Evolutionary conservation across 805 yeast genomes (phyloP).

Genomic region (Lipomyces yamadae): DNA sequence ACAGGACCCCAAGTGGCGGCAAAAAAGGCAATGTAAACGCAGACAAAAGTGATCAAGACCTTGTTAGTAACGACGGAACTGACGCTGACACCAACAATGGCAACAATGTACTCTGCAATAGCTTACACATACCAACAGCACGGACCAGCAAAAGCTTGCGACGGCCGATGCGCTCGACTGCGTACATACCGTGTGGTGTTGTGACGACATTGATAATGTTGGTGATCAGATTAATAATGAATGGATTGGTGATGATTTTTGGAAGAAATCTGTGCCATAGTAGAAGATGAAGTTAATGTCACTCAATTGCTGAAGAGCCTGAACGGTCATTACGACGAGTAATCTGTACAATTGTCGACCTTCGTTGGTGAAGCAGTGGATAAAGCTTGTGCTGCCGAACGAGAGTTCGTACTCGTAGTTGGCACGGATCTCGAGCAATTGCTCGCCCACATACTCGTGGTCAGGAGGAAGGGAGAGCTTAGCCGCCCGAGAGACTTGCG

Average conservation of each 20-base stretch:
- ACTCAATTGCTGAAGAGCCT: slow-evolving; percentile 85
- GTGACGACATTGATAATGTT: slow-evolving; percentile 81
- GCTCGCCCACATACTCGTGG: slow-evolving; percentile 53
- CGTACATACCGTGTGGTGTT: slow-evolving; percentile 80
- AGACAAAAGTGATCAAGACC: slow-evolving; percentile 58
- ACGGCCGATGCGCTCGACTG: slow-evolving; percentile 75
- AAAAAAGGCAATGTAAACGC: slow-evolving; percentile 71
- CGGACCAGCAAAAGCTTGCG: slow-evolving; percentile 72
- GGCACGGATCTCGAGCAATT: slow-evolving; percentile 52
- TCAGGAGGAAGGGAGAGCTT: slow-evolving; percentile 48
- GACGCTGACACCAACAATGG: slow-evolving; percentile 61
- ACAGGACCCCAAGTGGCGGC: slow-evolving; percentile 87
- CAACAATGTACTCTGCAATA: slow-evolving; percentile 69
- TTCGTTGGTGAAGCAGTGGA: slow-evolving; percentile 42
- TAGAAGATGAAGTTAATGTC: slow-evolving; percentile 91
- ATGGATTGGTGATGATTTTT: slow-evolving; percentile 63
- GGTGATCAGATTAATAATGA: slow-evolving; percentile 74
- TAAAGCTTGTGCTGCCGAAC: slow-evolving; percentile 23
- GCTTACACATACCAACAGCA: slow-evolving; percentile 76
- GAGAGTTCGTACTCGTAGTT: slow-evolving; percentile 53
- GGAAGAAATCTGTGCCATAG: slow-evolving; percentile 83
- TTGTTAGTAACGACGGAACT: slow-evolving; percentile 47
- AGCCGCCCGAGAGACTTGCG: slow-evolving; percentile 59
- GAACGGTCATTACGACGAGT: slow-evolving; percentile 67
- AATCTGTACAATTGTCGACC: slow-evolving; percentile 44